phyloP scores from a whole-genome alignment of 176 grass and related monocot species.

The Saccharum spontaneum region DNA sequence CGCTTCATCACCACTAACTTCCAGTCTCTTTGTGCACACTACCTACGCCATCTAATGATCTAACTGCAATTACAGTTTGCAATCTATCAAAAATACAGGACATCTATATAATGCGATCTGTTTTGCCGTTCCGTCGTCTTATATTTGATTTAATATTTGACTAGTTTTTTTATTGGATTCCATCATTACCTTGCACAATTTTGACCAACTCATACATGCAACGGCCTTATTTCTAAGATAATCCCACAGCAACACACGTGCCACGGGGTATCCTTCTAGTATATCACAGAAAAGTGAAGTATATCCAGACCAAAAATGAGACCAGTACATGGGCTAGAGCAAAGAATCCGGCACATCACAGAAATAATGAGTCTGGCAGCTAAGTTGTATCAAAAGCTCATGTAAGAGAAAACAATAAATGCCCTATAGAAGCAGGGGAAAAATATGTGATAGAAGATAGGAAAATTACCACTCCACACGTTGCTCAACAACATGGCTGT shows the following conservation, averaged over 20 bases:
- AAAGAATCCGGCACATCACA: background rate
- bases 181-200: background rate
- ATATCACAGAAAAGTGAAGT: background rate
- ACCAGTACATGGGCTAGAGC: background rate
- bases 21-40: background rate
- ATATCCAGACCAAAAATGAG: background rate
- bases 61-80: background rate
- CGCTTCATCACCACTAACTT: no score
- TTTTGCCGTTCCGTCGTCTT: background rate
- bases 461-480: conserved; percentile 84
- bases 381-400: background rate
- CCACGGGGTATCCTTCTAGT: background rate
- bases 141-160: background rate
- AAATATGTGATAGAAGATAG: conserved; percentile 4
- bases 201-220: background rate
- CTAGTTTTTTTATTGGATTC: background rate
- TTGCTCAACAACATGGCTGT: conserved; percentile 96
- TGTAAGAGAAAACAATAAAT: background rate
- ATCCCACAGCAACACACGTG: background rate
- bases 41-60: no score
- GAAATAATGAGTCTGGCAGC: background rate
- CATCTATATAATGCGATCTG: background rate
- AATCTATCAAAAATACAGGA: background rate
- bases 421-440: background rate
- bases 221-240: background rate